Conservation (phyloP, 805 yeast genomes). For the Jamesozyma hellenica region DNA sequence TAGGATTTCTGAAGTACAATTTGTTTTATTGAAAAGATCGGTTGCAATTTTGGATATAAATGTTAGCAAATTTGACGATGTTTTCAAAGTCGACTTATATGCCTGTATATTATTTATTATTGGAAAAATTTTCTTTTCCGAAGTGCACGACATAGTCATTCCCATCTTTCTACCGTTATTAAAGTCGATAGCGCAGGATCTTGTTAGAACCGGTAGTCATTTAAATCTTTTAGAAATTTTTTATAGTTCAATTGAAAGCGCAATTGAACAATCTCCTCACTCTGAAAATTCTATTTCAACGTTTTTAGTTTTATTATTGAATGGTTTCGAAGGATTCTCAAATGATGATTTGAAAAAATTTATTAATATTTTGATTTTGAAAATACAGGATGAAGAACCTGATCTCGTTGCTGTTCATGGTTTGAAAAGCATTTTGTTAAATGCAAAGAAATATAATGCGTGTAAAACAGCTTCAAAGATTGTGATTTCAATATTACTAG, state of each 20-base stretch:
- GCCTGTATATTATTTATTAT: constrained; percentile 59
- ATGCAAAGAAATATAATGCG: not conserved
- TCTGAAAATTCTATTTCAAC: constrained; percentile 35
- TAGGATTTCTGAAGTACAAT: constrained; percentile 22
- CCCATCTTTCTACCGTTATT: constrained; percentile 45
- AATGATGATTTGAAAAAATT: constrained; percentile 32
- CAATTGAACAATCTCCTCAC: constrained; percentile 12
- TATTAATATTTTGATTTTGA: constrained; percentile 28
- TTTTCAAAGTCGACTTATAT: constrained; percentile 60
- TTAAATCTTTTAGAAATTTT: constrained; percentile 28
- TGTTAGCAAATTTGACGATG: constrained; percentile 53
- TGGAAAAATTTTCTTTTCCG: constrained; percentile 42
- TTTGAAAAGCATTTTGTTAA: not conserved
- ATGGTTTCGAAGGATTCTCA: constrained; percentile 26
- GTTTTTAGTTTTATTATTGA: constrained; percentile 34
- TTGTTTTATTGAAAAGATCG: constrained; percentile 38
- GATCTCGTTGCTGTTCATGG: constrained; percentile 47
- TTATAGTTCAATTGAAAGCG: constrained; percentile 29
- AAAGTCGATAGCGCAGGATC: constrained; percentile 34
- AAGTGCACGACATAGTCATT: constrained; percentile 34
- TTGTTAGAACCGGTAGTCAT: constrained; percentile 22
- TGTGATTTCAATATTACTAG: not conserved
- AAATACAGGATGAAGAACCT: constrained; percentile 30
- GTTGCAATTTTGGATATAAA: constrained; percentile 49
- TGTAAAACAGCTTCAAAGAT: constrained; percentile 1